These are phyloP conservation scores for Leccinum rimulosum DNA, from an alignment of 768 basidiomycete genomes.

Conservation along the genomic window DNA sequence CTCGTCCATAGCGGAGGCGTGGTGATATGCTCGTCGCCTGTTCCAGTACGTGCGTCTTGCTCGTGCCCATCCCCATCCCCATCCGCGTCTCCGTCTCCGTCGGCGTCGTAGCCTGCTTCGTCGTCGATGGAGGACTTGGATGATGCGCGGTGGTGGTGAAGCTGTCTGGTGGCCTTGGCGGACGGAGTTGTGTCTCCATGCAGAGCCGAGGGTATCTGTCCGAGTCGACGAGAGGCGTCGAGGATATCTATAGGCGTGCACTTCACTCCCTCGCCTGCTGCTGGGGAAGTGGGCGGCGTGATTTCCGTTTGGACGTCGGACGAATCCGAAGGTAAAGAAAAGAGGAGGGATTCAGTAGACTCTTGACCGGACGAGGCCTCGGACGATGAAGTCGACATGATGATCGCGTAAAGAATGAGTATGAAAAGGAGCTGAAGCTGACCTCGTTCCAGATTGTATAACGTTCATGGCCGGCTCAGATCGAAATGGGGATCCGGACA, in stretches of 20 bases:
- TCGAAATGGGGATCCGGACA: constrained; percentile 8
- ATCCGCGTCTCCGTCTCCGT: constrained; percentile 9
- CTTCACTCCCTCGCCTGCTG: constrained; percentile 5
- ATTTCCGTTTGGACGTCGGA: constrained; percentile 20
- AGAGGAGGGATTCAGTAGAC: constrained; percentile 12
- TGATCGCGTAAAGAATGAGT: not conserved
- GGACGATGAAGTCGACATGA: constrained; percentile 13
- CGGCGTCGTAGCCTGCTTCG: constrained; percentile 28
- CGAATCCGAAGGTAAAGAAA: constrained; percentile 9
- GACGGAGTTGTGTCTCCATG: not conserved
- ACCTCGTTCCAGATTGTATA: constrained; percentile 8
- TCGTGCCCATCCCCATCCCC: not conserved
- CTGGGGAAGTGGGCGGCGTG: constrained; percentile 22
- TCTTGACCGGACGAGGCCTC: constrained; percentile 15
- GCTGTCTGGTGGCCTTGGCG: not conserved
- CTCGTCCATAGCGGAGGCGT: not conserved
- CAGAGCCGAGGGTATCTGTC: not conserved
- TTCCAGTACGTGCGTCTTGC: not conserved
- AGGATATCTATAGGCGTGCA: constrained; percentile 11
- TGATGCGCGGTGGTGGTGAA: not conserved
- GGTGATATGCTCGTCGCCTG: not conserved
- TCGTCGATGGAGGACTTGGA: constrained; percentile 5
- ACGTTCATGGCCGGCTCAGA: constrained; percentile 7
- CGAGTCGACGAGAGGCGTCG: constrained; percentile 13
- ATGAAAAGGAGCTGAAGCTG: not conserved